Evolutionary conservation across 2,329 filamentous ascomycete species (phyloP).

Genomic region (Xylaria arbuscula): DNA sequence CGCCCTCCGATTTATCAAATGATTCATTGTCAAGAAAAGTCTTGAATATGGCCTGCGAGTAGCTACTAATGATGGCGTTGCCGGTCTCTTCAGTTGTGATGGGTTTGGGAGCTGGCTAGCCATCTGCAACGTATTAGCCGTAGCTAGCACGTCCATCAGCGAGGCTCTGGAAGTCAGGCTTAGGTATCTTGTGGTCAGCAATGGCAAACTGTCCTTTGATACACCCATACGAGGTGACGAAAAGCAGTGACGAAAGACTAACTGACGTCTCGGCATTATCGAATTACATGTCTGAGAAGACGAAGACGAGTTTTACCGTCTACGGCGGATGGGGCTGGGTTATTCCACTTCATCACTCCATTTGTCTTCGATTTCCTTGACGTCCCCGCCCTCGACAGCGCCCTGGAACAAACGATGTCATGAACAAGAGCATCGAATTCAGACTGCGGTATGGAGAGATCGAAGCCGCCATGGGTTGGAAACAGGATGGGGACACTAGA

Average conservation of each 20-base stretch:
- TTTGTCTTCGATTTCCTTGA: neutral
- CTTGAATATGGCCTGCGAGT: constrained; percentile 68
- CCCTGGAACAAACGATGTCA: constrained; percentile 14
- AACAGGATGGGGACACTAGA: constrained; percentile 29
- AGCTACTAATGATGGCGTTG: constrained; percentile 64
- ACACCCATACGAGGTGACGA: constrained; percentile 61
- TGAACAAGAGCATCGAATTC: constrained; percentile 28
- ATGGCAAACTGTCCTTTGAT: constrained; percentile 58
- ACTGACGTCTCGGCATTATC: constrained; percentile 50
- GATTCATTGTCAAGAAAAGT: constrained; percentile 64
- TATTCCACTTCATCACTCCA: constrained; percentile 4
- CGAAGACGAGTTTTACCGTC: constrained; percentile 66
- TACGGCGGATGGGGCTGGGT: constrained; percentile 45
- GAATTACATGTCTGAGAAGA: constrained; percentile 73
- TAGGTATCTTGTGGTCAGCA: constrained; percentile 67
- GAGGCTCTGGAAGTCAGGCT: constrained; percentile 71
- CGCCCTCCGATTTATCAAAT: constrained; percentile 56
- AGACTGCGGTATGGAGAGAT: constrained; percentile 28
- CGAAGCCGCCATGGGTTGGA: constrained; percentile 31
- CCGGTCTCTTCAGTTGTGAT: constrained; percentile 58
- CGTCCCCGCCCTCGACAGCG: constrained; percentile 2
- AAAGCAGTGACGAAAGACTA: constrained; percentile 56
- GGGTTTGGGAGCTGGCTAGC: constrained; percentile 59
- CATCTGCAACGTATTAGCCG: constrained; percentile 29
- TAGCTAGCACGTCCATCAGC: constrained; percentile 54